Evolutionary conservation across 768 basidiomycete species (phyloP), one percentile per base, ranked within the genome.

Genomic region (Pleurotus tuoliensis): DNA sequence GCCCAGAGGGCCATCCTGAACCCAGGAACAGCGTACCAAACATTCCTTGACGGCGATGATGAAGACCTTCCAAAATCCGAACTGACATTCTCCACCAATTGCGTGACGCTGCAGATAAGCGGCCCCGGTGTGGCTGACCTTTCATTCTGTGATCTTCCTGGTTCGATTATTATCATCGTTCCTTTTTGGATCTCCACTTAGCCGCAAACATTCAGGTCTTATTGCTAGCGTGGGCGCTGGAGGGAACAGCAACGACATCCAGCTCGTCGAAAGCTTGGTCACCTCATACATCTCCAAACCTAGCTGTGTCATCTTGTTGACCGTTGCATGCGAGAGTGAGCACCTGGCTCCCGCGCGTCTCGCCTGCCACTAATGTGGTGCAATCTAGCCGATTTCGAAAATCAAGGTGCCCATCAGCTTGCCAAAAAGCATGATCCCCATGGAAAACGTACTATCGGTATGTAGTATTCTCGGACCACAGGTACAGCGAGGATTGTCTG

Each of bases 381-480:
- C 44, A 20, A 20, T 20, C 2, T 46, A 92, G 90, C 88, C 51
- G 88, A 92, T 59, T 88, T 88, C 16, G 87, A 91, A 61, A 92
- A 89, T 43, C 89, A 92, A 65, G 86, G 84, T 0, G 89, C 89
- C 0, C 83, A 86, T 57, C 72, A 78, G n/a, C 70, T 92, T 0
- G 82, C 87, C 0, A 85, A 83, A 62, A 49, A 70, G 12, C 70
- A 78, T 47, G 88, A 91, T 58, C 81, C 83, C 0, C 69, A 80
- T 1, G 88, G 89, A 0, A 77, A 76, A 49, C 76, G 88, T 3
- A 92, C 88, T 0, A 85, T 91, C 13, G 88, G 90, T 88, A 58
- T 12, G 77, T 62, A 34, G 11, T 30, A n/a, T n/a, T n/a, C n/a
- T n/a, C n/a, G n/a, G n/a, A n/a, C n/a, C n/a, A n/a, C n/a, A n/a